Conservation (phyloP, 2,329 filamentous ascomycete genomes). For the Blastomyces gilchristii region DNA sequence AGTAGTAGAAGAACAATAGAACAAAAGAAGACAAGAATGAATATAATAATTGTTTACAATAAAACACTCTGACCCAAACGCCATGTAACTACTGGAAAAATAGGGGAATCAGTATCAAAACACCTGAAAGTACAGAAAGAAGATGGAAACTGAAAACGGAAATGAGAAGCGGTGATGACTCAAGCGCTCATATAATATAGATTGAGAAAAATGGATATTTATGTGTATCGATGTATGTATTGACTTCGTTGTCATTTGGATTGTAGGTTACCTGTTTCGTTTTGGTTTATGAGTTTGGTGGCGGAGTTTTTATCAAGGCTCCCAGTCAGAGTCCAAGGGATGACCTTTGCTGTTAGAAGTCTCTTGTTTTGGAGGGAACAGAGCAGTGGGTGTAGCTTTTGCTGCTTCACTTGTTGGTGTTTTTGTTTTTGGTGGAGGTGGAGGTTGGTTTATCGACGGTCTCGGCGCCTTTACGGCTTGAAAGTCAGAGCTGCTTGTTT, state of each 20-base stretch:
- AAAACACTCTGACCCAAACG: constrained; percentile 5
- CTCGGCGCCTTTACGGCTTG: constrained; percentile 16
- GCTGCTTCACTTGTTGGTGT: neutral
- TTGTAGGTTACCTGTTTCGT: neutral
- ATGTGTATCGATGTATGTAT: neutral
- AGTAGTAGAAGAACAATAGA: no score
- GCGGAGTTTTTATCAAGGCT: constrained; percentile 21
- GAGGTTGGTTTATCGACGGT: constrained; percentile 1
- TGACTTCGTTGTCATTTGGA: neutral
- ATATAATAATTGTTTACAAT: constrained; percentile 8
- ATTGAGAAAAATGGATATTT: neutral
- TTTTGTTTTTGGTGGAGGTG: constrained; percentile 7
- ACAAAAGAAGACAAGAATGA: neutral
- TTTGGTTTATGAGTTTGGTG: neutral
- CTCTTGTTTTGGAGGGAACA: neutral
- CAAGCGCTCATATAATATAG: neutral
- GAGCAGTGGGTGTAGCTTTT: neutral
- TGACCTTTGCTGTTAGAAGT: constrained; percentile 24
- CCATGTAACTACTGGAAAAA: neutral
- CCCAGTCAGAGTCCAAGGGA: constrained; percentile 38
- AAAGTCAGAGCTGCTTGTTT: constrained; percentile 33
- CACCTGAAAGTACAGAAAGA: neutral
- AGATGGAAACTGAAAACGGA: neutral
- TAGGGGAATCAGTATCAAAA: neutral
- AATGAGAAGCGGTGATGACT: neutral